phyloP scores from a whole-genome alignment of 306 rosid genomes.

The Pueraria montana region DNA sequence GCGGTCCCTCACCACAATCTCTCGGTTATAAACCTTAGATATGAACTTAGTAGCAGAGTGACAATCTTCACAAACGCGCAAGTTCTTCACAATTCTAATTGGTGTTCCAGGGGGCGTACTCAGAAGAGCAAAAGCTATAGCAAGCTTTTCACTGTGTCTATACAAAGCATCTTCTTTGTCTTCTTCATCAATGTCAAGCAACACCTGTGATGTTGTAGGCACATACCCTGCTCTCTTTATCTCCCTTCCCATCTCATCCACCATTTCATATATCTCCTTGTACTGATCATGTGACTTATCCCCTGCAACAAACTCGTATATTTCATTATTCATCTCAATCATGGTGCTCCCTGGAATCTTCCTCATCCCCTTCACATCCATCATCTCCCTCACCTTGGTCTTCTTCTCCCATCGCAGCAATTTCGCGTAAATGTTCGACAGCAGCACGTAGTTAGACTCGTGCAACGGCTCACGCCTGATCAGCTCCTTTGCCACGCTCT shows the following conservation, averaged over 20 bases:
- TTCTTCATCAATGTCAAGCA: constrained; percentile 89
- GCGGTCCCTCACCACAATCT: constrained; percentile 85
- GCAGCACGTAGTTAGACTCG: constrained; percentile 81
- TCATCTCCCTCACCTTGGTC: constrained; percentile 78
- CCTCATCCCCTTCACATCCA: constrained; percentile 84
- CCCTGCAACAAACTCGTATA: constrained; percentile 85
- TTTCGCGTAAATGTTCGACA: constrained; percentile 88
- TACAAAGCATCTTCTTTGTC: constrained; percentile 84
- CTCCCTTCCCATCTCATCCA: constrained; percentile 86
- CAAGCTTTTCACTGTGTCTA: constrained; percentile 92
- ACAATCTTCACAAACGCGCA: constrained; percentile 91
- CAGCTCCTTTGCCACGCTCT: constrained; percentile 69
- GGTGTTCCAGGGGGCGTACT: constrained; percentile 76
- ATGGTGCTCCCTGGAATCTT: constrained; percentile 93
- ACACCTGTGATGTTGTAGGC: constrained; percentile 80
- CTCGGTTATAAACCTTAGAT: constrained; percentile 78
- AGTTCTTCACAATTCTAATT: constrained; percentile 87
- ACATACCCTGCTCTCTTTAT: constrained; percentile 85
- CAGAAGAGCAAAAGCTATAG: constrained; percentile 88
- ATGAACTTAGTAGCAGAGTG: constrained; percentile 91
- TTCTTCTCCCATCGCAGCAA: constrained; percentile 84
- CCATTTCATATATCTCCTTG: constrained; percentile 84
- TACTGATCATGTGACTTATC: constrained; percentile 78
- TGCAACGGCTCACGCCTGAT: constrained; percentile 73
- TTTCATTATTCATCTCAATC: constrained; percentile 80